Conservation (phyloP, 1,284 basidiomycete genomes). For the Leccinum pallidistipes region DNA sequence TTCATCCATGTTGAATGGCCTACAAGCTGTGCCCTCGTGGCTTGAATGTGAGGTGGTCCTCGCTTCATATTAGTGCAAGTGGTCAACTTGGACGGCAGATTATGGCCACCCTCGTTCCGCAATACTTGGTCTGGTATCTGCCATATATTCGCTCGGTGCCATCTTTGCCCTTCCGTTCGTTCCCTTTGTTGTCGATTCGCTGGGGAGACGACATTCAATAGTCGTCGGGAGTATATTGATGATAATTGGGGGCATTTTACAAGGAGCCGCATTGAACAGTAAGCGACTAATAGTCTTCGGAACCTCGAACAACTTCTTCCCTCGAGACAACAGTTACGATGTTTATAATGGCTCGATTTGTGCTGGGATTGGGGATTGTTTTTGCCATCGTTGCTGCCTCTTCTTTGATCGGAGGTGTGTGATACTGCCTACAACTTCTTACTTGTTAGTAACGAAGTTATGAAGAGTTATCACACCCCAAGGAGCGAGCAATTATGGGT, state of each 20-base stretch:
- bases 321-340: constrained; percentile 13
- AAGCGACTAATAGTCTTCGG: neutral
- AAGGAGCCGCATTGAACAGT: constrained; percentile 20
- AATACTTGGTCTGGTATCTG: constrained; percentile 16
- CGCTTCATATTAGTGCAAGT: neutral
- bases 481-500: constrained; percentile 17
- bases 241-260: constrained; percentile 15
- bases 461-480: constrained; percentile 1
- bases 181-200: constrained; percentile 13
- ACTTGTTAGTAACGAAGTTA: neutral
- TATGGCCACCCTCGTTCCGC: constrained; percentile 23
- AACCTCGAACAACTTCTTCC: neutral
- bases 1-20: constrained; percentile 16
- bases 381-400: constrained; percentile 17
- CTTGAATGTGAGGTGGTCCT: constrained; percentile 18
- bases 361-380: constrained; percentile 16
- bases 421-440: neutral
- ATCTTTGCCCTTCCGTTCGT: constrained; percentile 17
- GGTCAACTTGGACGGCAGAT: constrained; percentile 8
- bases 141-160: constrained; percentile 21
- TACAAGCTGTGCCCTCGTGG: constrained; percentile 25
- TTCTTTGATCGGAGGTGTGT: constrained; percentile 21
- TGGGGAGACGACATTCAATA: constrained; percentile 24
- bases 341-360: constrained; percentile 23
- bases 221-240: constrained; percentile 12